phyloP scores from a whole-genome alignment of 345 rosid species.

The Bretschneidera sinensis region DNA sequence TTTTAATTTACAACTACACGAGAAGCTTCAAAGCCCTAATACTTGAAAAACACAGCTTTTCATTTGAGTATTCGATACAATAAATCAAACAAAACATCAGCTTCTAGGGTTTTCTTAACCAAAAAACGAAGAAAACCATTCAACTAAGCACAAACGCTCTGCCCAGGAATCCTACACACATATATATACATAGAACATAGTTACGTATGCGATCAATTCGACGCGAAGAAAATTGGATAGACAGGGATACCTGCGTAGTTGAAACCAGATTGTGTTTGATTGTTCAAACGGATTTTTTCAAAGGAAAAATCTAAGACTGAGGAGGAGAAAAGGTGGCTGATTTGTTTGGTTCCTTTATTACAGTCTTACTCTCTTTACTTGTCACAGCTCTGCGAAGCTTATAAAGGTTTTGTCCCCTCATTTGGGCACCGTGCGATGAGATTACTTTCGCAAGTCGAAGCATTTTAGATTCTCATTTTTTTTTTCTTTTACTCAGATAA shows the following conservation, averaged over 20 bases:
- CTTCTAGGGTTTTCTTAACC: too few species aligned
- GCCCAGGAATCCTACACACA: too few species aligned
- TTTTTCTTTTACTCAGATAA: conserved; percentile 18
- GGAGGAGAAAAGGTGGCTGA: background rate
- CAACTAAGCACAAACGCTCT: too few species aligned
- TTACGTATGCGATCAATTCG: background rate
- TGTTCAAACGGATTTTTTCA: background rate
- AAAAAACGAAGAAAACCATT: too few species aligned
- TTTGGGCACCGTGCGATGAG: background rate
- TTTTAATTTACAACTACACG: too few species aligned
- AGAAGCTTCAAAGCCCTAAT: too few species aligned
- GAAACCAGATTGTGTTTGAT: background rate
- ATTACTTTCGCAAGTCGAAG: background rate
- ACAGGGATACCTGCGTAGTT: background rate
- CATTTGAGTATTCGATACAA: too few species aligned
- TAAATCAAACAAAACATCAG: too few species aligned
- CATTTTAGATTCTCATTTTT: conserved; percentile 6
- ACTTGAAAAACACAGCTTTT: too few species aligned
- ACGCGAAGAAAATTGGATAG: background rate
- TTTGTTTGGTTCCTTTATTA: background rate
- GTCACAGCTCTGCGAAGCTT: background rate
- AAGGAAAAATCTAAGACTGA: background rate
- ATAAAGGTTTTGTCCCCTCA: background rate
- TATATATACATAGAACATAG: too few species aligned
- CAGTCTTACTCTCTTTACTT: background rate